A percentile compares a stretch with the other conserved stretches of the same genome.
phyloP scores from a whole-genome alignment of 345 rosid genomes.

The Linum usitatissimum region DNA sequence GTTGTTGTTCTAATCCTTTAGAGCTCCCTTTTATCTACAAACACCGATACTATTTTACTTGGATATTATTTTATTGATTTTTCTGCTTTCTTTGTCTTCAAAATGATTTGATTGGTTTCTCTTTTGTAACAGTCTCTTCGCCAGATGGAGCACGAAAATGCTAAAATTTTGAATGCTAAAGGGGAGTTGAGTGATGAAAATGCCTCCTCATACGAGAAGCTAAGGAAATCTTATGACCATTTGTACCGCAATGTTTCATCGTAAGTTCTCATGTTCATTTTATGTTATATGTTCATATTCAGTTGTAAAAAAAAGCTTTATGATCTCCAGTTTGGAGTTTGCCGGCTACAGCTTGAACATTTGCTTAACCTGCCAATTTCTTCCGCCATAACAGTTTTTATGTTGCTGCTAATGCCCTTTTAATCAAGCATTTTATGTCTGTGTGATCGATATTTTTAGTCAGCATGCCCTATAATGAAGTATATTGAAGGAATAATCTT shows the following conservation, averaged over 20 bases:
- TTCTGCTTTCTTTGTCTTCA: constrained; percentile 2
- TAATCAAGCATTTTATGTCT: not conserved
- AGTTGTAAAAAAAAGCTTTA: not conserved
- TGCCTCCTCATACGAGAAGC: constrained; percentile 79
- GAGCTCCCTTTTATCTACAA: not conserved
- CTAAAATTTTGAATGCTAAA: constrained; percentile 81
- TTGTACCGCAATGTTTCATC: constrained; percentile 79
- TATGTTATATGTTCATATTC: not conserved
- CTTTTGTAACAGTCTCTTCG: constrained; percentile 50
- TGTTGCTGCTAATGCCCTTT: not conserved
- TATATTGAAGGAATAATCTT: not conserved
- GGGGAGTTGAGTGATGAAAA: constrained; percentile 97
- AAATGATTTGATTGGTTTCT: not conserved
- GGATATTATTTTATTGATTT: not conserved
- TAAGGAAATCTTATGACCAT: constrained; percentile 87
- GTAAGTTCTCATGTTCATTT: constrained; percentile 41
- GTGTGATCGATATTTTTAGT: not conserved
- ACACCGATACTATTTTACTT: not conserved
- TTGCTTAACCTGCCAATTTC: too few relatives aligned
- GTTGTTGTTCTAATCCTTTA: not conserved
- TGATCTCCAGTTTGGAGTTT: not conserved
- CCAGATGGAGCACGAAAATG: constrained; percentile 96
- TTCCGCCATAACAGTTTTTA: too few relatives aligned
- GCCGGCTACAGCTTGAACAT: not conserved
- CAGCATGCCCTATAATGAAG: not conserved